phyloP scores from a whole-genome alignment of 1,284 basidiomycete species.

The Trichosporon asahii region DNA sequence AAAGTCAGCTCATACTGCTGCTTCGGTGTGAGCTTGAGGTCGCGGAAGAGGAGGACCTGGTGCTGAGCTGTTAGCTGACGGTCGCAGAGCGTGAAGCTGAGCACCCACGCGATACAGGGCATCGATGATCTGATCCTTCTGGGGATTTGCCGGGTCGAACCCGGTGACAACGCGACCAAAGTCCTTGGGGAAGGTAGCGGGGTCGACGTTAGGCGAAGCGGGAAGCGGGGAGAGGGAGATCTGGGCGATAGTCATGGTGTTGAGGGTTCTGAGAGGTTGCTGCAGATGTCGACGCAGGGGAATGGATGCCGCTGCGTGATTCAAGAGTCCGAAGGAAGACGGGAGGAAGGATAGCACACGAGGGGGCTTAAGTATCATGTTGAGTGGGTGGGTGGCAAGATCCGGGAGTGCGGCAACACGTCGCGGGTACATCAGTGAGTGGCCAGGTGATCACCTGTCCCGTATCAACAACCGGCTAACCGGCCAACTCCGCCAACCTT shows the following conservation, averaged over 20 bases:
- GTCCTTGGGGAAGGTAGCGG: conserved; percentile 56
- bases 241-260: conserved; percentile 13
- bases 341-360: not conserved
- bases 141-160: conserved; percentile 58
- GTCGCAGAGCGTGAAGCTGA: not conserved
- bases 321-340: not conserved
- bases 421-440: not conserved
- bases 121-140: conserved; percentile 61
- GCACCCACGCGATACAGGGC: conserved; percentile 57
- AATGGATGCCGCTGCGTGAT: not conserved
- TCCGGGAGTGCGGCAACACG: not conserved
- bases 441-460: not conserved
- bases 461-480: not conserved
- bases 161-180: conserved; percentile 67
- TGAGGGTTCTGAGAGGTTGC: not conserved
- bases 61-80: conserved; percentile 55
- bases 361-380: not conserved
- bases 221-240: conserved; percentile 55
- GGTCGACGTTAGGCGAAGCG: conserved; percentile 61
- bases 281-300: not conserved
- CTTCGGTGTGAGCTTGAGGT: conserved; percentile 67
- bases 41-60: conserved; percentile 68
- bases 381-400: not conserved
- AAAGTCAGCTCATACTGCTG: conserved; percentile 79
- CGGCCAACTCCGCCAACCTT: not conserved